Percentiles rank a stretch among this genome's conserved stretches.
phyloP scores from a whole-genome alignment of 2,329 filamentous ascomycete species.

The Fusarium sp. region DNA sequence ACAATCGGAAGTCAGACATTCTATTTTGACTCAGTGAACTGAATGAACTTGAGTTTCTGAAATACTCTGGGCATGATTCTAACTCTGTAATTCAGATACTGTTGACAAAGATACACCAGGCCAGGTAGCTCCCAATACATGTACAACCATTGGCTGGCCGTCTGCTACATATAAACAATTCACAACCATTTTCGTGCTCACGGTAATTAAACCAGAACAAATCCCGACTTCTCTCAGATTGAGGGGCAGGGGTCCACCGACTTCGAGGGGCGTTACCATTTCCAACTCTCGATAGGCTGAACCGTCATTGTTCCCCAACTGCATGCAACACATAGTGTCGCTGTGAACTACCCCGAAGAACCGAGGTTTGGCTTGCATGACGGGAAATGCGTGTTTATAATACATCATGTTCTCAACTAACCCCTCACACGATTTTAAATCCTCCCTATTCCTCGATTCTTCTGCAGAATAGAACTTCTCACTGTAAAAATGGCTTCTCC shows the following conservation, averaged over 20 bases:
- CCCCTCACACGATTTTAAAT: slow-evolving; percentile 24
- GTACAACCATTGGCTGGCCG: neutral
- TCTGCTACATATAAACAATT: no score
- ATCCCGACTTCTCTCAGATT: neutral
- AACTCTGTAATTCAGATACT: neutral
- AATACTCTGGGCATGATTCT: neutral
- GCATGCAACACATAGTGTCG: slow-evolving; percentile 33
- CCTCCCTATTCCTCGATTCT: neutral
- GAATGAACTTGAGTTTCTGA: neutral
- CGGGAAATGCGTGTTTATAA: slow-evolving; percentile 38
- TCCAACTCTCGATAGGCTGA: slow-evolving; percentile 26
- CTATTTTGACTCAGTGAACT: no score
- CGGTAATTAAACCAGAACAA: neutral
- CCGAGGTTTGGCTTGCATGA: slow-evolving; percentile 36
- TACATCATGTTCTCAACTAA: slow-evolving; percentile 26
- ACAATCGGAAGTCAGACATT: no score
- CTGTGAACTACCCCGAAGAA: slow-evolving; percentile 43
- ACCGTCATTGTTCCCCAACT: slow-evolving; percentile 19
- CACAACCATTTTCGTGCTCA: neutral
- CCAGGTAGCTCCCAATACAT: neutral
- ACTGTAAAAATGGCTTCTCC: slow-evolving; percentile 44
- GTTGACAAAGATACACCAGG: neutral
- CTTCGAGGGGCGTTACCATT: slow-evolving; percentile 16
- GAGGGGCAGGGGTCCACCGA: slow-evolving; percentile 26
- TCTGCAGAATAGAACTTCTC: neutral